These are phyloP conservation scores for Clarireedia sp. DNA, from an alignment of 2,329 filamentous ascomycete species.

Conservation along the genomic window DNA sequence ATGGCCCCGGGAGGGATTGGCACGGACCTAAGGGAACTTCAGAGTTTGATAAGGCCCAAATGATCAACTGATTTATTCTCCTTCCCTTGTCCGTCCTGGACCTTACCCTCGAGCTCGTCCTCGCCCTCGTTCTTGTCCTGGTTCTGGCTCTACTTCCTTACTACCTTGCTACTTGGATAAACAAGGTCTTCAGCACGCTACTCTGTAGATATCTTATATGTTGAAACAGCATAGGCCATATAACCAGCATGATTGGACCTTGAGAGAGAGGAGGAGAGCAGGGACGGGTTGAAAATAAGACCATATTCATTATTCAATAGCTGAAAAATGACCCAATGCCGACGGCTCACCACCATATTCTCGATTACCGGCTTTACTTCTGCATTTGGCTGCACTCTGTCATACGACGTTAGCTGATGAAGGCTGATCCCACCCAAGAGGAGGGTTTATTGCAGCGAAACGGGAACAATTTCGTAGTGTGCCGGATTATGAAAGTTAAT, in stretches of 20 bases:
- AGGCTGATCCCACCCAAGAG: slow-evolving; percentile 3
- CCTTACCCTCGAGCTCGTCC: too few relatives aligned
- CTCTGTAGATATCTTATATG: too few relatives aligned
- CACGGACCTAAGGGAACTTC: background rate
- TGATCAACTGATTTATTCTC: slow-evolving; percentile 6
- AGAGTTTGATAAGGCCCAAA: background rate
- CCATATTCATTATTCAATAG: background rate
- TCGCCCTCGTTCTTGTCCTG: too few relatives aligned
- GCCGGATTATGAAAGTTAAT: background rate
- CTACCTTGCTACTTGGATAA: too few relatives aligned
- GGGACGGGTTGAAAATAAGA: background rate
- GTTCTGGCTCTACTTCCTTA: too few relatives aligned
- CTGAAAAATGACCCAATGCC: background rate
- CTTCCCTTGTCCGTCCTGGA: background rate
- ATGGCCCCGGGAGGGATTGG: background rate
- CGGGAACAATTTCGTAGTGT: background rate
- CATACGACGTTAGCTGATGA: slow-evolving; percentile 3
- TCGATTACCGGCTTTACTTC: slow-evolving; percentile 1
- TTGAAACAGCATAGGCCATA: too few relatives aligned
- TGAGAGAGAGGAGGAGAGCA: background rate
- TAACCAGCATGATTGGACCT: too few relatives aligned
- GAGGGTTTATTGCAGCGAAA: background rate
- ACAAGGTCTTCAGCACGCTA: too few relatives aligned
- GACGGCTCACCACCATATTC: background rate
- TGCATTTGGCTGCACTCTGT: background rate